Evolutionary conservation across 129 eudicot species (phyloP), one percentile per base, ranked within the genome.

Genomic region (Artemisia annua): DNA sequence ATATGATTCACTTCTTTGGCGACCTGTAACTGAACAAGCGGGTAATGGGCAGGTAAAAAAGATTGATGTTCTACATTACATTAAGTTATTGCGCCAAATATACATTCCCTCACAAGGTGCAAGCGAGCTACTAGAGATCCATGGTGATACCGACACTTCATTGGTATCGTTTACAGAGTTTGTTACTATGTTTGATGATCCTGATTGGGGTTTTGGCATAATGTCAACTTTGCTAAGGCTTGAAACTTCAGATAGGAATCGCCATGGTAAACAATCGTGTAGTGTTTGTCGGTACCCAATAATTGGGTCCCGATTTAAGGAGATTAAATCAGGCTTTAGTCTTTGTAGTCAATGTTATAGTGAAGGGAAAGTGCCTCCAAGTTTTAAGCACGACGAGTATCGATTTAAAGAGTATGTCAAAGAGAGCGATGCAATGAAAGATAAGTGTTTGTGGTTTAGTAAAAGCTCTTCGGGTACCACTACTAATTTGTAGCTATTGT

Each of bases 351-450:
- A 86, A 52, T 94, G 99, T 63, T 94, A 94, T 76, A 82, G 96
- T 50, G 99, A 94, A 82, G 96, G 99, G 15, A 94, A 94, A 83
- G 99, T 94, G 72, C 99, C 99, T 58, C 83, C 96, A 19, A 72
- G 88, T 63, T 75, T 82, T 56, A 94, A 94, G 84, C 79, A 48
- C 39, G 99, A 94, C 12, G 99, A 90, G 79, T 94, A 83, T 67
- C 73, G 85, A 74, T 94, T 94, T 58, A 94, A 91, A 63, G 97
- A 94, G 70, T 94, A 94, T 56, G 81, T 82, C 11, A 86, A 78
- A 54, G 96, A 90, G 72, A 77, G 91, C 5, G 97, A 90, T 48
- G 99, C 96, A 24, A 84, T 91, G 73, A 94, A 94, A 74, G 97
- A 94, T 79, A 94, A 90, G 80, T 90, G 95, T 80, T 26, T 77